Evolutionary conservation across 331 rosid genomes (phyloP).

Genomic region (Dryas integrifolia): DNA sequence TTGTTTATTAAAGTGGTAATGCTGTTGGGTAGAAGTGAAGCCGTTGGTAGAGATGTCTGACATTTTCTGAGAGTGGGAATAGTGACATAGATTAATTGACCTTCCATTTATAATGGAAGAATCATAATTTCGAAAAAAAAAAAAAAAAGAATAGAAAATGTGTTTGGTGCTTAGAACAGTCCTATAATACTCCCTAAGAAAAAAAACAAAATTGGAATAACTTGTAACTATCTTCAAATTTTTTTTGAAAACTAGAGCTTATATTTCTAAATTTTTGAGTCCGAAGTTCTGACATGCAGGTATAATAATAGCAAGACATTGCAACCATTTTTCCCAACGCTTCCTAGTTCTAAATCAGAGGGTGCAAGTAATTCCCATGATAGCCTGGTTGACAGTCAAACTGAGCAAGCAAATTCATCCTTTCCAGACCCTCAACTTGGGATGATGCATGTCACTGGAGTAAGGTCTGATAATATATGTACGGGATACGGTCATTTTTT

Average conservation of each 20-base stretch:
- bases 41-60: background rate
- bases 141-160: background rate
- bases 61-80: background rate
- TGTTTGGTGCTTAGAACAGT: background rate
- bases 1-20: background rate
- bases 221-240: background rate
- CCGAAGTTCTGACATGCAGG: constrained; percentile 42
- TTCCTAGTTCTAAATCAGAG: constrained; percentile 22
- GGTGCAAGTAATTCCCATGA: constrained; percentile 34
- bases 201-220: background rate
- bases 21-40: background rate
- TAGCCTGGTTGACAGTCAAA: constrained; percentile 22
- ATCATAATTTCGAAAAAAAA: background rate
- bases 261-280: constrained; percentile 15
- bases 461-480: constrained; percentile 30
- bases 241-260: constrained; percentile 1
- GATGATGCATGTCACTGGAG: constrained; percentile 30
- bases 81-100: background rate
- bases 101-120: background rate
- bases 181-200: background rate
- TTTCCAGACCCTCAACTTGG: constrained; percentile 34
- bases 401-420: constrained; percentile 34
- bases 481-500: constrained; percentile 29
- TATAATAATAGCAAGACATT: constrained; percentile 41
- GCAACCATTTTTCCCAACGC: constrained; percentile 33